Evolutionary conservation across 2,329 filamentous ascomycete species (phyloP).

Genomic region (Phaeophleospora eucalypticola): DNA sequence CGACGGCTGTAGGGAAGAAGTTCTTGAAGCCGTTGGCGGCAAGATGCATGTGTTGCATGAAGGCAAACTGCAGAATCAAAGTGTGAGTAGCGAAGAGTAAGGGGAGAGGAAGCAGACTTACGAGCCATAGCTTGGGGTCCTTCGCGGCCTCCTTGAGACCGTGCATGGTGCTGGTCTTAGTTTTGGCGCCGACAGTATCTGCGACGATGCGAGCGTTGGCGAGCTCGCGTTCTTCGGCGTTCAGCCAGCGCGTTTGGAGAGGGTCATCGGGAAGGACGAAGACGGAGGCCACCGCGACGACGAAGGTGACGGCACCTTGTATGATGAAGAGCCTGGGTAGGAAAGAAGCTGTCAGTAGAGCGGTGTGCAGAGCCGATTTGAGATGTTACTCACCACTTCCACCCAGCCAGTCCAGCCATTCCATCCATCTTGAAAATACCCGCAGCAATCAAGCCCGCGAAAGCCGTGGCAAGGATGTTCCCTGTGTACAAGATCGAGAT

Average conservation of each 20-base stretch:
- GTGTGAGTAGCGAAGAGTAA: background rate
- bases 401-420: conserved; percentile 53
- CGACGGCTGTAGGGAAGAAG: conserved; percentile 45
- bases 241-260: conserved; percentile 42
- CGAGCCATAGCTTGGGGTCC: conserved; percentile 52
- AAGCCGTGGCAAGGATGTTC: conserved; percentile 56
- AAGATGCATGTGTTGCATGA: conserved; percentile 56
- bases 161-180: conserved; percentile 42
- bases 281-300: conserved; percentile 54
- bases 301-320: conserved; percentile 62
- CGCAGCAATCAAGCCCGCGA: conserved; percentile 56
- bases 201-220: conserved; percentile 47
- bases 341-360: no score
- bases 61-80: no score
- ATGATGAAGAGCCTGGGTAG: no score
- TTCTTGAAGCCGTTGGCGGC: conserved; percentile 51
- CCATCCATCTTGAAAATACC: conserved; percentile 62
- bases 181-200: conserved; percentile 49
- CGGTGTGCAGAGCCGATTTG: no score
- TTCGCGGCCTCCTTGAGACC: conserved; percentile 48
- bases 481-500: conserved; percentile 63
- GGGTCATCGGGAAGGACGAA: conserved; percentile 67
- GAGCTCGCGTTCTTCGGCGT: conserved; percentile 40
- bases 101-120: conserved; percentile 45
- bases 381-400: conserved; percentile 42